These are phyloP conservation scores for Aspergillus wentii DNA, from an alignment of 495 filamentous ascomycete species.

Conservation along the genomic window DNA sequence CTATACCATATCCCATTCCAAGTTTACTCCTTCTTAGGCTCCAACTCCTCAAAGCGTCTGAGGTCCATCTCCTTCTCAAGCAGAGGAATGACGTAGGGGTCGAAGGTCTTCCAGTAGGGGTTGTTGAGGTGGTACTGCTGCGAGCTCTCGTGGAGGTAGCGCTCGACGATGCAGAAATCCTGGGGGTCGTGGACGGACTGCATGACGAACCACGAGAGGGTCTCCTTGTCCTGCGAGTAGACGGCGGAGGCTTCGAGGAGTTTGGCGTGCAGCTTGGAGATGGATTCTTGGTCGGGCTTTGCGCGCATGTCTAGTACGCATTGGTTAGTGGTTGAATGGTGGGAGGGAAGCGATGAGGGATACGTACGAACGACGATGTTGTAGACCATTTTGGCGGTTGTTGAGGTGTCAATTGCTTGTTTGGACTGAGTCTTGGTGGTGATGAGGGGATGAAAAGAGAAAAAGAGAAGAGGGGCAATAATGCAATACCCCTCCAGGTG, in stretches of 20 bases:
- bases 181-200: constrained; percentile 58
- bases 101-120: constrained; percentile 68
- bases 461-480: no score
- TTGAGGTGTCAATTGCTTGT: constrained; percentile 2
- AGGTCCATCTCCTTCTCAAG: constrained; percentile 62
- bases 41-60: constrained; percentile 54
- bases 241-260: constrained; percentile 61
- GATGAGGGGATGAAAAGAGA: no score
- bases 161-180: constrained; percentile 66
- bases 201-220: constrained; percentile 64
- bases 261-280: constrained; percentile 59
- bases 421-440: no score
- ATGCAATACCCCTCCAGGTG: no score
- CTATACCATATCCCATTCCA: no score
- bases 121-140: constrained; percentile 62
- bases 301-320: constrained; percentile 48
- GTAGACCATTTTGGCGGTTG: constrained; percentile 50
- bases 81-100: constrained; percentile 59
- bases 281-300: constrained; percentile 54
- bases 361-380: constrained; percentile 52
- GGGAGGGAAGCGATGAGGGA: neutral
- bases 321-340: neutral
- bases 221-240: constrained; percentile 64
- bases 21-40: neutral
- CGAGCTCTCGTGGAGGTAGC: constrained; percentile 51